Conservation (phyloP, 2,329 filamentous ascomycete species). For the Aspergillus floridensis region DNA sequence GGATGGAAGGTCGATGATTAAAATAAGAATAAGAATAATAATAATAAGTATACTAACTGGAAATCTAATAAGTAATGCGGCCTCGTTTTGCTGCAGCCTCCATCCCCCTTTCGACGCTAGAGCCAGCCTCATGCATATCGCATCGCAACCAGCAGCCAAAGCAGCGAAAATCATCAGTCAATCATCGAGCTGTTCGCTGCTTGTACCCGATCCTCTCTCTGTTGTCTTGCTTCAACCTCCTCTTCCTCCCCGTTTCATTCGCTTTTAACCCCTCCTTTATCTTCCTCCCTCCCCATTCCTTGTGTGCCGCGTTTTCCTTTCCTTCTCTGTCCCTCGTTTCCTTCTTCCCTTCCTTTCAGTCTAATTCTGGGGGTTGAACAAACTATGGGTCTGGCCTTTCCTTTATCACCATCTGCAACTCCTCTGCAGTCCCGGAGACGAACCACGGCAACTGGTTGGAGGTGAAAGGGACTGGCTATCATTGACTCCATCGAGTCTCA, state of each 20-base stretch:
- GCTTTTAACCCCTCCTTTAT: conserved; percentile 4
- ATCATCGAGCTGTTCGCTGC: background rate
- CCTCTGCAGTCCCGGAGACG: conserved; percentile 3
- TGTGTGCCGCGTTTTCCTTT: background rate
- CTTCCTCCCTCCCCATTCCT: conserved; percentile 1
- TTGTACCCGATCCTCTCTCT: conserved; percentile 1
- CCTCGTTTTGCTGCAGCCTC: conserved; percentile 11
- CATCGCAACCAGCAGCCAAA: conserved; percentile 7
- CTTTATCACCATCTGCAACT: conserved; percentile 1
- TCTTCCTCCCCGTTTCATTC: conserved; percentile 7
- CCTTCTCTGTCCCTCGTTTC: background rate
- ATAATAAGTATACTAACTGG: background rate
- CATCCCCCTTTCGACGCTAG: conserved; percentile 1
- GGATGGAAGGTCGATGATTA: background rate
- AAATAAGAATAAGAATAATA: background rate
- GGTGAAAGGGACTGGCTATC: background rate
- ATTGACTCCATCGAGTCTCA: background rate
- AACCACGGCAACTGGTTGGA: conserved; percentile 6
- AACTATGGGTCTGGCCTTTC: conserved; percentile 5
- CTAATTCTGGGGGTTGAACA: background rate
- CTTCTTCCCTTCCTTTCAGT: background rate
- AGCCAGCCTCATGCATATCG: conserved; percentile 11
- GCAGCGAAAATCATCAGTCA: background rate
- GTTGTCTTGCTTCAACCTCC: conserved; percentile 8
- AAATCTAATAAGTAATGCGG: background rate